A percentile compares a stretch with the other conserved stretches of the same genome.
Evolutionary conservation across 2,329 filamentous ascomycete genomes (phyloP).

Genomic region (Tolypocladium capitatum): DNA sequence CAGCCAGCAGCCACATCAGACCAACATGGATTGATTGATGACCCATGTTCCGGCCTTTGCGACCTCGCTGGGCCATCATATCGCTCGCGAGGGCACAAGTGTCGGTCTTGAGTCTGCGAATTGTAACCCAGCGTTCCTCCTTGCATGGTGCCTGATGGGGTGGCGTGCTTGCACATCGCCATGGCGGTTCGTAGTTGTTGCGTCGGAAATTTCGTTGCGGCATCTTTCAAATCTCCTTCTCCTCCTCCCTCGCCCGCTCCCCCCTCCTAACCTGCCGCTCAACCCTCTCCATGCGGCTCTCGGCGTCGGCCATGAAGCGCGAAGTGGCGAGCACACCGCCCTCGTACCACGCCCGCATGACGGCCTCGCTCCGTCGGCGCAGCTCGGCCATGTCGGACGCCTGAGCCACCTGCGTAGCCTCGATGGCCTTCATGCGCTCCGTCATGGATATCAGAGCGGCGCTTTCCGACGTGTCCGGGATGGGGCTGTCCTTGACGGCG

Average conservation of each 20-base stretch:
- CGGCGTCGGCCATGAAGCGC: constrained; percentile 56
- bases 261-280: constrained; percentile 53
- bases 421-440: constrained; percentile 48
- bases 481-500: constrained; percentile 39
- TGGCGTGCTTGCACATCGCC: not conserved
- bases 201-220: too few relatives aligned
- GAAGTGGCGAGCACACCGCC: constrained; percentile 54
- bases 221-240: constrained; percentile 21
- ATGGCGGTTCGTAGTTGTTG: not conserved
- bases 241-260: constrained; percentile 45
- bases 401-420: constrained; percentile 49
- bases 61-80: not conserved
- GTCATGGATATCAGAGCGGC: constrained; percentile 43
- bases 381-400: constrained; percentile 48
- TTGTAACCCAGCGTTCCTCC: too few relatives aligned
- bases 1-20: not conserved
- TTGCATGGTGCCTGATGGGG: not conserved
- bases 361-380: constrained; percentile 46
- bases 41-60: not conserved
- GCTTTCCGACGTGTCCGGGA: constrained; percentile 42
- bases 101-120: not conserved
- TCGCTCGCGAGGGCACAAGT: not conserved
- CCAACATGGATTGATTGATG: too few relatives aligned
- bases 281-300: constrained; percentile 50
- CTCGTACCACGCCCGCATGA: constrained; percentile 62